These are phyloP conservation scores for Colletotrichum tamarilloi DNA, from an alignment of 2,329 filamentous ascomycete species.

Conservation along the genomic window DNA sequence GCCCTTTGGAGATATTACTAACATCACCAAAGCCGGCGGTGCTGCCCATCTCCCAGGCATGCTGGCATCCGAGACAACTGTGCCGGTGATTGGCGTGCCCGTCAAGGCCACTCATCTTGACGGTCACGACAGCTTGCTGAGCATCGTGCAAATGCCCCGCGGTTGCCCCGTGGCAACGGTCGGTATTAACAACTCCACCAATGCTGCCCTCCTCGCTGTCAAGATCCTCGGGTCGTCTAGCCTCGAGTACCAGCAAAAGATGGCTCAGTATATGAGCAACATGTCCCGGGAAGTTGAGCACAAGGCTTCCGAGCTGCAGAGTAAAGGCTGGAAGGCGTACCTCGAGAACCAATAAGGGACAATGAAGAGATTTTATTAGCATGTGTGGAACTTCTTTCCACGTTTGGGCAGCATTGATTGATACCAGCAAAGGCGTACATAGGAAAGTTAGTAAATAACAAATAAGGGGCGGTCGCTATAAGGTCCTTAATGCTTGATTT, in stretches of 20 bases:
- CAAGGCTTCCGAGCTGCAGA: constrained; percentile 69
- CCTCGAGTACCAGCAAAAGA: constrained; percentile 63
- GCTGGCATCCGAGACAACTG: constrained; percentile 74
- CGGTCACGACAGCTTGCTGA: constrained; percentile 76
- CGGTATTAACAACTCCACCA: constrained; percentile 83
- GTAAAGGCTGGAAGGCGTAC: constrained; percentile 68
- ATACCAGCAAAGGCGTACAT: constrained; percentile 30
- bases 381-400: constrained; percentile 11
- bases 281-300: constrained; percentile 72
- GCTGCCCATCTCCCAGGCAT: constrained; percentile 82
- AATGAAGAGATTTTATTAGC: not conserved
- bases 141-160: constrained; percentile 82
- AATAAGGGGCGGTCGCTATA: not conserved
- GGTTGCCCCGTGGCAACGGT: constrained; percentile 81
- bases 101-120: constrained; percentile 80
- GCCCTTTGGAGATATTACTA: not conserved
- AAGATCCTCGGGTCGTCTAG: constrained; percentile 73
- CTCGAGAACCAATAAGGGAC: constrained; percentile 47
- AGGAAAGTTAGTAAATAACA: constrained; percentile 11
- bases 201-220: constrained; percentile 78
- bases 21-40: constrained; percentile 67
- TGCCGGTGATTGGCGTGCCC: constrained; percentile 83
- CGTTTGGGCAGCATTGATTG: constrained; percentile 28
- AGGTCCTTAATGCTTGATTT: not conserved
- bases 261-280: constrained; percentile 70